phyloP scores from a whole-genome alignment of 345 rosid genomes.

The Jatropha curcas region DNA sequence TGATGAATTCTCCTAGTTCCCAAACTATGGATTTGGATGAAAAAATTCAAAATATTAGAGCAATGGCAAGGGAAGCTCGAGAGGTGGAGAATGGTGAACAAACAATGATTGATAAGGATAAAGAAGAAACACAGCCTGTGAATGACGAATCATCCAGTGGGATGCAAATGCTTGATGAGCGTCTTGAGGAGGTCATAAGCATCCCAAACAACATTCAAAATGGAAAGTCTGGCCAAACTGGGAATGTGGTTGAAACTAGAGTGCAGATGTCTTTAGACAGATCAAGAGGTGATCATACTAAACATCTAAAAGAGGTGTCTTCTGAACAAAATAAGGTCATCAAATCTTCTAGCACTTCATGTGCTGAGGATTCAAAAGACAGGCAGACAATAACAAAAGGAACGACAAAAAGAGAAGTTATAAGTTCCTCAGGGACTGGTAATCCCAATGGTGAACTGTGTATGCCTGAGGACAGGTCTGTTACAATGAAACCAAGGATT shows the following conservation, averaged over 20 bases:
- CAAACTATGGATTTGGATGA: slow-evolving; percentile 35
- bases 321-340: slow-evolving; percentile 28
- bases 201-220: slow-evolving; percentile 19
- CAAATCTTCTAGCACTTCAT: slow-evolving; percentile 30
- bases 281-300: slow-evolving; percentile 23
- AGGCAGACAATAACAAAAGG: slow-evolving; percentile 19
- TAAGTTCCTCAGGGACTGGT: slow-evolving; percentile 41
- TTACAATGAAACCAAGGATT: slow-evolving; percentile 48
- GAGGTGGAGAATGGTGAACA: slow-evolving; percentile 46
- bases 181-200: slow-evolving; percentile 22
- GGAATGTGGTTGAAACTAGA: slow-evolving; percentile 24
- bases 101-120: slow-evolving; percentile 26
- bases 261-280: not conserved
- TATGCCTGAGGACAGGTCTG: slow-evolving; percentile 22
- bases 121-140: slow-evolving; percentile 32
- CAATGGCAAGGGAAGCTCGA: slow-evolving; percentile 55
- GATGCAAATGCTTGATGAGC: slow-evolving; percentile 17
- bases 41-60: slow-evolving; percentile 50
- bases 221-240: slow-evolving; percentile 25
- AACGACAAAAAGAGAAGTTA: too few species aligned
- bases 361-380: slow-evolving; percentile 28
- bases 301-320: slow-evolving; percentile 20
- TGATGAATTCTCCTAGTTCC: slow-evolving; percentile 37
- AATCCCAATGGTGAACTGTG: slow-evolving; percentile 26
- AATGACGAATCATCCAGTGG: slow-evolving; percentile 20